Percentiles rank a stretch among this genome's conserved stretches.
These are phyloP conservation scores for Luvunga scandens DNA, from an alignment of 345 rosid genomes.

Conservation along the genomic window DNA sequence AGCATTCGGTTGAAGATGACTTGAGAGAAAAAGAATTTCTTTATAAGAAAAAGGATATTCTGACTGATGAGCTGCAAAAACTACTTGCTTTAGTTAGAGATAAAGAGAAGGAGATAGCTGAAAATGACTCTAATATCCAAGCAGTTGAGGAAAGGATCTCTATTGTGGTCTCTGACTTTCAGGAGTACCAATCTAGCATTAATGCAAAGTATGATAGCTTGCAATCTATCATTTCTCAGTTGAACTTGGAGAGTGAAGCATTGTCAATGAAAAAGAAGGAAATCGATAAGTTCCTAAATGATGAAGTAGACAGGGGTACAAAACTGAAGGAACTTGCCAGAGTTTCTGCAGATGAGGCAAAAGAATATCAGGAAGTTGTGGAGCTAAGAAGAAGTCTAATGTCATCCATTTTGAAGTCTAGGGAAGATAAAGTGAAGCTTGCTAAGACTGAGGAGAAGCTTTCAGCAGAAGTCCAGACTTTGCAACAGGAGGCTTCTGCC, in stretches of 20 bases:
- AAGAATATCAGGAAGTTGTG: constrained; percentile 47
- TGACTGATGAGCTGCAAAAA: constrained; percentile 52
- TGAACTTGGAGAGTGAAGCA: constrained; percentile 47
- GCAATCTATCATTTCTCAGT: constrained; percentile 42
- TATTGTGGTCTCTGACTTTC: constrained; percentile 50
- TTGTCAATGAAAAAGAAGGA: constrained; percentile 54
- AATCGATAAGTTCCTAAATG: constrained; percentile 38
- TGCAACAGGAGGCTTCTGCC: constrained; percentile 64
- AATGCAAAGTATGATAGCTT: constrained; percentile 41
- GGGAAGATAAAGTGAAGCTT: constrained; percentile 60
- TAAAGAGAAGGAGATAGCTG: constrained; percentile 66
- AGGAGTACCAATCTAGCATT: constrained; percentile 53
- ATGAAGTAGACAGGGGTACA: constrained; percentile 54
- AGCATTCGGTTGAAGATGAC: constrained; percentile 52
- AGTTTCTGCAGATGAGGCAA: constrained; percentile 63
- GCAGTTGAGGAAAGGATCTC: constrained; percentile 56
- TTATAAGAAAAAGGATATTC: constrained; percentile 43
- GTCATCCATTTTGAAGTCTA: constrained; percentile 53
- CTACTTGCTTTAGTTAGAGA: constrained; percentile 66
- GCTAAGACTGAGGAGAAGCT: constrained; percentile 68
- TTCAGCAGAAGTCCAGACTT: constrained; percentile 62
- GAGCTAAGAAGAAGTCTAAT: constrained; percentile 54
- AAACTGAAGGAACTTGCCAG: constrained; percentile 65
- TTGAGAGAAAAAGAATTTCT: constrained; percentile 51
- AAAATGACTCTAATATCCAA: constrained; percentile 54